A percentile compares a stretch with the other conserved stretches of the same genome.
Conservation (phyloP, 495 filamentous ascomycete species). For the Pyrenula aspistea region DNA sequence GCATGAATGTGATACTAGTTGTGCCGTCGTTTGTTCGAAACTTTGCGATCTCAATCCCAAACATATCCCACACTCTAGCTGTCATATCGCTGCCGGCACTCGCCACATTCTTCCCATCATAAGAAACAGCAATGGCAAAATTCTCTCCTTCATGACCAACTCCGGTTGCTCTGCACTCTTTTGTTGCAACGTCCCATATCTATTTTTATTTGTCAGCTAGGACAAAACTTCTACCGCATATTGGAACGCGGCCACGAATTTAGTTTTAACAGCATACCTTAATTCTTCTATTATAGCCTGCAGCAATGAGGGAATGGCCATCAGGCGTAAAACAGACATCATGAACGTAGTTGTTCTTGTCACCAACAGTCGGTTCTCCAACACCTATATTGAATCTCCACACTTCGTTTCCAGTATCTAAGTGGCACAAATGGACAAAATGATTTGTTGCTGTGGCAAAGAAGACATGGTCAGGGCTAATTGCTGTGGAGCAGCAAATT, state of each 20-base stretch:
- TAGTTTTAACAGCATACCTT: not conserved
- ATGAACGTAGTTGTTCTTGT: not conserved
- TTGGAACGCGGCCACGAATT: not conserved
- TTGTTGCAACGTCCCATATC: not conserved
- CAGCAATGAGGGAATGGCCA: not conserved
- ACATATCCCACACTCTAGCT: not conserved
- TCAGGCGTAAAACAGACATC: not conserved
- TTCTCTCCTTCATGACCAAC: not conserved
- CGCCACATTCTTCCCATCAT: not conserved
- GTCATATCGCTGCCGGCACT: not conserved
- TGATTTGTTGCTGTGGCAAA: not conserved
- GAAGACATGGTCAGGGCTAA: not conserved
- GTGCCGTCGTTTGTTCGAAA: not conserved
- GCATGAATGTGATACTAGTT: not conserved
- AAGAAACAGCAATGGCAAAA: not conserved
- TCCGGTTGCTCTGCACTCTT: not conserved
- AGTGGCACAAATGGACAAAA: not conserved
- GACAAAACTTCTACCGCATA: not conserved
- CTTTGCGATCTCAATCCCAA: not conserved
- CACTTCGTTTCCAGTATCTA: not conserved
- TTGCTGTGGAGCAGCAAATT: not conserved
- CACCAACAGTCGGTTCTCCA: not conserved
- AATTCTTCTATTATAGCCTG: not conserved
- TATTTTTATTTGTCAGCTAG: not conserved
- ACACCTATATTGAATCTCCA: not conserved